A percentile compares a stretch with the other conserved stretches of the same genome.
Evolutionary conservation across 208 protist genomes (phyloP).

Genomic region (Angomonas desouzai): DNA sequence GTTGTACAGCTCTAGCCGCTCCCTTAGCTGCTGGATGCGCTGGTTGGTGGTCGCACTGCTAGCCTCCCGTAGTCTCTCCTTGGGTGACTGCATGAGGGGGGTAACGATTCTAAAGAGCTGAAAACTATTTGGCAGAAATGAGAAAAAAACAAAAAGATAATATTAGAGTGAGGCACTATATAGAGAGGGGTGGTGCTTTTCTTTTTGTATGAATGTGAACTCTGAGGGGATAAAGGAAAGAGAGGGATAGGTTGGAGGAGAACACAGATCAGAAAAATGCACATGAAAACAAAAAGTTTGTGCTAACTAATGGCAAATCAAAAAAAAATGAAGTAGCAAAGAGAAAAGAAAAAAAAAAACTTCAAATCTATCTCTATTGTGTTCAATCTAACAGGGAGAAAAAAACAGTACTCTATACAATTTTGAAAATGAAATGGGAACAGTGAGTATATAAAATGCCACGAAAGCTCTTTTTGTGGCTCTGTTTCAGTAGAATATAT

Average conservation of each 20-base stretch:
- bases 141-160: conserved; percentile 10
- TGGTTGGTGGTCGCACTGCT: conserved; percentile 15
- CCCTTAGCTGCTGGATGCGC: conserved; percentile 73
- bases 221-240: too few species aligned
- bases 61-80: background rate
- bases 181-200: too few species aligned
- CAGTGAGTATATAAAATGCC: background rate
- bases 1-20: conserved; percentile 77
- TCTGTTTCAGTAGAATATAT: too few species aligned
- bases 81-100: background rate
- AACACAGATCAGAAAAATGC: too few species aligned
- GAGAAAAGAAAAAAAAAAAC: background rate
- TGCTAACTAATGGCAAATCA: background rate
- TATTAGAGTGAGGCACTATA: too few species aligned
- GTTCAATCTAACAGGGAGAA: background rate
- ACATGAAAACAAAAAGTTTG: conserved; percentile 6
- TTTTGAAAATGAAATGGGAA: background rate
- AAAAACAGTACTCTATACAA: conserved; percentile 5
- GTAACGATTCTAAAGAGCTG: background rate
- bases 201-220: too few species aligned
- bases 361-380: background rate
- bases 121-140: background rate
- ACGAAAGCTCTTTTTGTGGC: too few species aligned
- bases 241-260: conserved; percentile 7
- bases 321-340: too few species aligned